These are phyloP conservation scores for Serendipita vermifera DNA, from an alignment of 768 basidiomycete species.

Conservation along the genomic window DNA sequence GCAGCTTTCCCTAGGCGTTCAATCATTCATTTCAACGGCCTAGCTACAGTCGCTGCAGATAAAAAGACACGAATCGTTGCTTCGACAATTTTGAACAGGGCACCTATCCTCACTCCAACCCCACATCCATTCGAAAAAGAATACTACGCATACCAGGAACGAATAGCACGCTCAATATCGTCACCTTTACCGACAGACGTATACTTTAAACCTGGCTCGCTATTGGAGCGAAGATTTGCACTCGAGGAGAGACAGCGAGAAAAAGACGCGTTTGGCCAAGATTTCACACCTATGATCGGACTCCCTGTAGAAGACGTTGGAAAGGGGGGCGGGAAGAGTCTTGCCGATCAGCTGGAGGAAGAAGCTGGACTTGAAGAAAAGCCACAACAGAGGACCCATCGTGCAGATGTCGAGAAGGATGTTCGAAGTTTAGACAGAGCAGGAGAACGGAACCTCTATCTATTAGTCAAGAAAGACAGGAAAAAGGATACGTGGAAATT, in stretches of 20 bases:
- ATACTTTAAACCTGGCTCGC: conserved; percentile 87
- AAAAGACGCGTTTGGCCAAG: conserved; percentile 54
- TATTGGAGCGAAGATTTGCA: conserved; percentile 68
- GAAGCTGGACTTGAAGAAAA: conserved; percentile 19
- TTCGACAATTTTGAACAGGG: conserved; percentile 63
- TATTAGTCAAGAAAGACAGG: conserved; percentile 49
- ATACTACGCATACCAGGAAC: conserved; percentile 71
- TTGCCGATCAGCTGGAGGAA: conserved; percentile 42
- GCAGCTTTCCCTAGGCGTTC: not conserved
- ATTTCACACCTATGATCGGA: conserved; percentile 1
- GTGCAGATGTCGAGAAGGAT: conserved; percentile 48
- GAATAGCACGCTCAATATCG: conserved; percentile 71
- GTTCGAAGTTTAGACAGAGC: conserved; percentile 65
- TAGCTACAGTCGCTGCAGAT: not conserved
- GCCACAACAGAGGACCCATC: conserved; percentile 45
- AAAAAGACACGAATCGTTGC: conserved; percentile 19
- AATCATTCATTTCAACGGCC: not conserved
- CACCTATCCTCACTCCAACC: conserved; percentile 60
- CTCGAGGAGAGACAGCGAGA: conserved; percentile 64
- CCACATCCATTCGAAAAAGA: conserved; percentile 64
- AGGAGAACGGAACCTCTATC: conserved; percentile 77
- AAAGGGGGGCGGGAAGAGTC: conserved; percentile 34
- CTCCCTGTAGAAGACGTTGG: conserved; percentile 27
- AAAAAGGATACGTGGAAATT: conserved; percentile 60
- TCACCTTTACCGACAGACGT: conserved; percentile 82